Percentiles rank a stretch among this genome's conserved stretches.
These are phyloP conservation scores for Desmodesmus armatus DNA, from an alignment of 139 green algal genomes.

Conservation along the genomic window DNA sequence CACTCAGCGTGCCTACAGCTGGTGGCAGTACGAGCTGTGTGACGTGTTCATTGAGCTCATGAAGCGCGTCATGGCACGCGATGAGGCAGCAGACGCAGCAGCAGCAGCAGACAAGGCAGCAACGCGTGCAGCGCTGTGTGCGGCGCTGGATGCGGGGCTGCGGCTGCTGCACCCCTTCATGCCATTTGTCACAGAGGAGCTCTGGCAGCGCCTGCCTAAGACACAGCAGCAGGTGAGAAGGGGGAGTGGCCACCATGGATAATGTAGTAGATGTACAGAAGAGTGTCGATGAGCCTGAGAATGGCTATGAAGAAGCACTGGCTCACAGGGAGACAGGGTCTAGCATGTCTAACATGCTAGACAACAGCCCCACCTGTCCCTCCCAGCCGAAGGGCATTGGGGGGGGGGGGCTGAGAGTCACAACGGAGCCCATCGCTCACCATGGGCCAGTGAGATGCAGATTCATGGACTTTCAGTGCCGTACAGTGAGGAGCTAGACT, in stretches of 20 bases:
- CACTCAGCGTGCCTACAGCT: conserved; percentile 87
- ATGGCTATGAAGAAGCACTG: too few relatives aligned
- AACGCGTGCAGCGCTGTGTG: conserved; percentile 81
- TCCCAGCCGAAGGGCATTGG: too few relatives aligned
- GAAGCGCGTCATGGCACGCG: conserved; percentile 84
- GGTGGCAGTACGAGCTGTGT: conserved; percentile 96
- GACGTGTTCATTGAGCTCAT: conserved; percentile 99
- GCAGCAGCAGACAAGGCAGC: conserved; percentile 65
- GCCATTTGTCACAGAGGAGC: conserved; percentile 97
- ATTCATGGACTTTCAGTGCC: too few relatives aligned
- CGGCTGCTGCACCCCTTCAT: conserved; percentile 97
- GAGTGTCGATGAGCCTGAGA: too few relatives aligned
- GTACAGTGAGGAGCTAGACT: background rate
- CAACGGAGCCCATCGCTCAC: too few relatives aligned
- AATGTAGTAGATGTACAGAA: too few relatives aligned
- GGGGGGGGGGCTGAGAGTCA: too few relatives aligned
- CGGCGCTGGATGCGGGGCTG: conserved; percentile 89
- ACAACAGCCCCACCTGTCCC: too few relatives aligned
- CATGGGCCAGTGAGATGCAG: too few relatives aligned
- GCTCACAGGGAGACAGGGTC: too few relatives aligned
- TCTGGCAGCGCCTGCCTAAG: conserved; percentile 86
- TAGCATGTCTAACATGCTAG: too few relatives aligned
- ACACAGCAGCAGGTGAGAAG: conserved; percentile 52
- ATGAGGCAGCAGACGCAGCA: conserved; percentile 40
- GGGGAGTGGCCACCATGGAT: background rate